phyloP scores from a whole-genome alignment of 768 basidiomycete species.

The Crepidotus variabilis region DNA sequence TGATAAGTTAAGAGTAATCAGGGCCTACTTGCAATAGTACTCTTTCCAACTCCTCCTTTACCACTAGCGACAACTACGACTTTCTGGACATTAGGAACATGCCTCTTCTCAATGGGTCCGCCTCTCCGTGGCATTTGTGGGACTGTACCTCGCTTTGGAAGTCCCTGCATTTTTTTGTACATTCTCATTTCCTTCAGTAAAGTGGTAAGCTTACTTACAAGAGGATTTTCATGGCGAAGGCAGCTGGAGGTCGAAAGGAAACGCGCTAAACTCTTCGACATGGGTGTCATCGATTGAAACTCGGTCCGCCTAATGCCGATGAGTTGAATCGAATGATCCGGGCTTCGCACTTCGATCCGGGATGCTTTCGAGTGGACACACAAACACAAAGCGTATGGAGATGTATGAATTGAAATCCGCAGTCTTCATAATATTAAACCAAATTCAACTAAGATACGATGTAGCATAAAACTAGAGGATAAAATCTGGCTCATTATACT shows the following conservation, averaged over 20 bases:
- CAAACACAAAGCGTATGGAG: too few species aligned
- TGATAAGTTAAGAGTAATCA: background rate
- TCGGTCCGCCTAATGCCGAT: too few species aligned
- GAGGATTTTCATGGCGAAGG: slow-evolving; percentile 51
- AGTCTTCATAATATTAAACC: background rate
- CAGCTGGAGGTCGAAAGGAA: slow-evolving; percentile 19
- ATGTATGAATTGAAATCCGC: too few species aligned
- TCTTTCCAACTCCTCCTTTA: slow-evolving; percentile 96
- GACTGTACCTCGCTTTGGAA: slow-evolving; percentile 29
- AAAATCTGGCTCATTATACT: background rate
- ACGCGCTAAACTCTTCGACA: slow-evolving; percentile 4
- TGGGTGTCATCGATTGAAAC: background rate
- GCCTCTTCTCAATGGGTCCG: slow-evolving; percentile 48
- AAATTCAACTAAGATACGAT: background rate
- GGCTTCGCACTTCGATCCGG: too few species aligned
- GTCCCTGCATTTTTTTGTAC: too few species aligned
- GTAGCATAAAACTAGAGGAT: background rate
- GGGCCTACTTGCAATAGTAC: slow-evolving; percentile 83
- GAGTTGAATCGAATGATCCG: too few species aligned
- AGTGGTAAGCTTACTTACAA: slow-evolving; percentile 32
- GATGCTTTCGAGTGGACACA: too few species aligned
- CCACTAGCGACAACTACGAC: slow-evolving; percentile 87
- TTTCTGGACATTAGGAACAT: slow-evolving; percentile 71
- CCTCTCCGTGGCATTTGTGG: slow-evolving; percentile 62
- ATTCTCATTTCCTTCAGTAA: too few species aligned